These are phyloP conservation scores for Zasmidium angulare DNA, from an alignment of 2,329 filamentous ascomycete genomes.

Conservation along the genomic window DNA sequence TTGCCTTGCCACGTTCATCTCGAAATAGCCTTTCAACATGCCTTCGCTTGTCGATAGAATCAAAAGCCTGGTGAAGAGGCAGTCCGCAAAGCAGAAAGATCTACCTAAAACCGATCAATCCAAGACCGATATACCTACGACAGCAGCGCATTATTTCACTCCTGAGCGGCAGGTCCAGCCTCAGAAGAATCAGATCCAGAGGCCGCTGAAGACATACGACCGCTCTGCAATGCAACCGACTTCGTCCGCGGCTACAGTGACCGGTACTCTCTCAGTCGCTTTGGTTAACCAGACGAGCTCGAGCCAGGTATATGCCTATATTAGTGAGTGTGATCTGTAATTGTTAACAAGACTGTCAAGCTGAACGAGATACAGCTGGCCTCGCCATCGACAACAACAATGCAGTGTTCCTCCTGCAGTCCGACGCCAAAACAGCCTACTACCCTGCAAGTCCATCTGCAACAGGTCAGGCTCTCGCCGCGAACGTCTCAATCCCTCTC, in stretches of 20 bases:
- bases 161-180: conserved; percentile 8
- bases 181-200: conserved; percentile 4
- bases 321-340: conserved; percentile 46
- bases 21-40: conserved; percentile 4
- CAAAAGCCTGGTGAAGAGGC: conserved; percentile 19
- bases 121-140: not conserved
- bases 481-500: conserved; percentile 47
- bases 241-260: conserved; percentile 23
- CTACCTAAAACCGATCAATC: not conserved
- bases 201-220: conserved; percentile 13
- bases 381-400: conserved; percentile 36
- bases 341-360: not conserved
- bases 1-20: not conserved
- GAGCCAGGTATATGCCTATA: conserved; percentile 39
- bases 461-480: conserved; percentile 37
- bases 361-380: conserved; percentile 25
- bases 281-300: conserved; percentile 36
- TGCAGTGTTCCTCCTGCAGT: conserved; percentile 33
- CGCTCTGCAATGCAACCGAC: conserved; percentile 12
- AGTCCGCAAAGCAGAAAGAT: conserved; percentile 11
- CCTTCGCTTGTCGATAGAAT: conserved; percentile 21
- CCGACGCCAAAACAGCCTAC: conserved; percentile 38
- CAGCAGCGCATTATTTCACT: not conserved
- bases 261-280: conserved; percentile 31
- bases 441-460: conserved; percentile 35